Evolutionary conservation across 148 eudicot species (phyloP), one percentile per base, ranked within the genome.

Genomic region (Rhododendron williamsianum): DNA sequence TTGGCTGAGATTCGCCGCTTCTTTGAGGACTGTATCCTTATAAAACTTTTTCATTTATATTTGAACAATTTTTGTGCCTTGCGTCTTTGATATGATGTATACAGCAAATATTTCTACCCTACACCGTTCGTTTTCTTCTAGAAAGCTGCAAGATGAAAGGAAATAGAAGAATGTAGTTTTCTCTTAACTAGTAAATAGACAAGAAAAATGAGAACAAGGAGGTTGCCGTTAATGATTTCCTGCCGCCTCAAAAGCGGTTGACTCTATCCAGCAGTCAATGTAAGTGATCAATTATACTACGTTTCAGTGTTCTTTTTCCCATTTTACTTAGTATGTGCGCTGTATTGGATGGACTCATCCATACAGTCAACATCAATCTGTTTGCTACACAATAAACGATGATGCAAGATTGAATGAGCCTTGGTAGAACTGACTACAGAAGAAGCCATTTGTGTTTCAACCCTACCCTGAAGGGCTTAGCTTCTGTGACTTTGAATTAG

Each of bases 1-100:
- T 86, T 93, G 92, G 93, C 96, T 85, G 98, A 94, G 84, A 94
- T 94, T 82, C 95, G 95, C 60, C 94, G 94, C 81, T 94, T 94
- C 90, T 94, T 94, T 89, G 98, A 94, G 90, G 98, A 94, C 86
- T 94, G 98, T 94, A 94, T 91, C 91, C 91, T 91, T 91, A 30
- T 21, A 10, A 11, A 63, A 21, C 84, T 21, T 38, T 46, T 45
- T 49, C 58, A 6, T 1, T 83, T 54, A 25, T 82, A 16, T 8
- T 16, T 33, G 19, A 49, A 25, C 56, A 38, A 38, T 23, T 41
- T 8, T 33, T 69, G 25, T 81, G 65, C 84, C 52, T 81, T 81
- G 30, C n/a, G 2, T 48, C 38, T n/a, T 11, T 8, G n/a, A 54
- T 41, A 35, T 18, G 71, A 30, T 48, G 60, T 36, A 12, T 51